A percentile compares a stretch with the other conserved stretches of the same genome.
phyloP scores from a whole-genome alignment of 768 basidiomycete genomes.

The Suillus lakei region DNA sequence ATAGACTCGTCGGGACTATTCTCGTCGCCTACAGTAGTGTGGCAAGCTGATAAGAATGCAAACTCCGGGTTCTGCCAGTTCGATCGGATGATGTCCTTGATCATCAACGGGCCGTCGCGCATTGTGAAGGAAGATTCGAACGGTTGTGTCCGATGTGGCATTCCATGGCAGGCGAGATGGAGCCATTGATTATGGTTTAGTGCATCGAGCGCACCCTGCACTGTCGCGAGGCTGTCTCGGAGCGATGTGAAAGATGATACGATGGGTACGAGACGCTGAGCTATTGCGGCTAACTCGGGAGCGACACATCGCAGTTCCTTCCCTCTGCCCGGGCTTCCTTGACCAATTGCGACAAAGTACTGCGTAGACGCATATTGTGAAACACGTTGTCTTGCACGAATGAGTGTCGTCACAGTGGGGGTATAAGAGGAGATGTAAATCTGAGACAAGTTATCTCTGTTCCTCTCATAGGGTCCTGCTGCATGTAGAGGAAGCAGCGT shows the following conservation, averaged over 20 bases:
- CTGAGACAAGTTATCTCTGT: no score
- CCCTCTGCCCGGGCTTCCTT: no score
- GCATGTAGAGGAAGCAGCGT: neutral
- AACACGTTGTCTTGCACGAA: no score
- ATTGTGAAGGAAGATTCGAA: slow-evolving; percentile 22
- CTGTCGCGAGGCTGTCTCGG: slow-evolving; percentile 2
- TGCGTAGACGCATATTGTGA: no score
- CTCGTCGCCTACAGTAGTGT: slow-evolving; percentile 23
- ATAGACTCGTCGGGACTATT: slow-evolving; percentile 21
- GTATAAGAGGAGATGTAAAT: no score
- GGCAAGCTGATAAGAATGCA: slow-evolving; percentile 28
- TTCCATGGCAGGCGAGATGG: slow-evolving; percentile 27
- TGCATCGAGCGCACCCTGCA: slow-evolving; percentile 2
- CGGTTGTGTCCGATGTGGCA: slow-evolving; percentile 14
- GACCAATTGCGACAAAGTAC: no score
- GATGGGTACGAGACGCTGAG: no score
- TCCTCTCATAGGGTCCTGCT: neutral
- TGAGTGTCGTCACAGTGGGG: no score
- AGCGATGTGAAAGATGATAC: neutral
- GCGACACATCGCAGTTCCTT: no score
- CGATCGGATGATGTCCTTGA: slow-evolving; percentile 15
- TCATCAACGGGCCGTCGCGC: no score
- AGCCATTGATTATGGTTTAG: slow-evolving; percentile 14
- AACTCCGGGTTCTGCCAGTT: slow-evolving; percentile 15
- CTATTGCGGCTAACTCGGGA: no score